These are phyloP conservation scores for Quercus lobata DNA, from an alignment of 331 rosid genomes.

Conservation along the genomic window DNA sequence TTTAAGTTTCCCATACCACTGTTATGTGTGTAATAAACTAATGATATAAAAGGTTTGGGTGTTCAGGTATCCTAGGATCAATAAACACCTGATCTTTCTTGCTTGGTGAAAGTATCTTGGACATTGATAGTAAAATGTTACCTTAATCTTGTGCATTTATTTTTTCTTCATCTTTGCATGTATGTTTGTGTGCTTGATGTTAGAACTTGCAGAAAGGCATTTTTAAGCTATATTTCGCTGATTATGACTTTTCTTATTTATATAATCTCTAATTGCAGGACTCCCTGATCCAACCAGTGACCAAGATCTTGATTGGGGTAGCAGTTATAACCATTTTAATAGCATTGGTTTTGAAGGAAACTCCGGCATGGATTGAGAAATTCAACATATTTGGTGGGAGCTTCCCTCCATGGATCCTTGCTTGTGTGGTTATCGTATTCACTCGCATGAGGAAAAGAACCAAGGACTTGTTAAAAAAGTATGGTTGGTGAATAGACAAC, in stretches of 20 bases:
- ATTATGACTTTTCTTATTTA: neutral
- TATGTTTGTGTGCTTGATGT: neutral
- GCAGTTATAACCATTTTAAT: constrained; percentile 65
- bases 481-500: constrained; percentile 47
- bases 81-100: neutral
- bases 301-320: constrained; percentile 71
- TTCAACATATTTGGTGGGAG: constrained; percentile 47
- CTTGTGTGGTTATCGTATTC: constrained; percentile 78
- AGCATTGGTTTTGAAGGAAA: constrained; percentile 47
- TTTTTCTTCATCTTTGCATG: neutral
- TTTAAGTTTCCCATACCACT: too few relatives aligned
- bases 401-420: constrained; percentile 88
- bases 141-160: neutral
- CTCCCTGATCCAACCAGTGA: constrained; percentile 71
- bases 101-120: neutral
- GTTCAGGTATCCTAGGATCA: too few relatives aligned
- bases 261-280: constrained; percentile 52
- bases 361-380: constrained; percentile 63
- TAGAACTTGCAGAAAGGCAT: neutral
- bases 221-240: neutral
- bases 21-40: too few relatives aligned
- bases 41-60: too few relatives aligned
- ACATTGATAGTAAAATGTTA: neutral
- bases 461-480: constrained; percentile 48
- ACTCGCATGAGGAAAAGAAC: constrained; percentile 92